Evolutionary conservation across 1,139 yeast species (phyloP), one percentile per base, ranked within the genome.

Genomic region (Kodamaea derodonti): DNA sequence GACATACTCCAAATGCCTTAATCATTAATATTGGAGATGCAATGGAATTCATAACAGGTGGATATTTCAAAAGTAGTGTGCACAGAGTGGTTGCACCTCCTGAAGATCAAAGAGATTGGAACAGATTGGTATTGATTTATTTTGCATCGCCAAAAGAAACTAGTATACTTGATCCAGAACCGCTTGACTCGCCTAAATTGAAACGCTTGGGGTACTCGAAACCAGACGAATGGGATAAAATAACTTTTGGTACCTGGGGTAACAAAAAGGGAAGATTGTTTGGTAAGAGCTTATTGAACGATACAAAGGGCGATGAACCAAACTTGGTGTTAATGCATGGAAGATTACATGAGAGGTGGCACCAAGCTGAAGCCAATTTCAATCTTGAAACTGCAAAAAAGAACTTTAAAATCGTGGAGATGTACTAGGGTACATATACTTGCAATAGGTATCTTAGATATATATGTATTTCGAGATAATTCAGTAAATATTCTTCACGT

Each of bases 21-120:
- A 62, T 73, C 34, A 77, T 72, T 8, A 72, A 72, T 40, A 56
- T 72, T 34, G 77, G 76, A 7, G 78, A 72, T 48, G 68, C 71
- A 1, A 46, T 72, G 47, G 75, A 71, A 45, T 69, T 71, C 37
- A 52, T 71, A 29, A 65, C 72, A 20, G 78, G 76, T 4, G 74
- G 75, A 0, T 68, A 63, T 33, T 72, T 71, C 53, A 69, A 68
- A 40, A 66, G 74, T 12, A 62, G 71, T 4, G 53, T 72, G 32
- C 78, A 72, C 39, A 46, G 77, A 36, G 75, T 71, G 11, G 57
- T 66, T 15, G 61, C 63, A 20, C 75, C 78, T 3, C 77, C 75
- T 2, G 49, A 40, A 2, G 72, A 69, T 33, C 78, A 72, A 45
- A 49, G 49, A 18, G 37, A 43, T 3, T 65, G 48, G 43, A 55